Evolutionary conservation across 345 rosid species (phyloP).

Genomic region (Nasturtium officinale): DNA sequence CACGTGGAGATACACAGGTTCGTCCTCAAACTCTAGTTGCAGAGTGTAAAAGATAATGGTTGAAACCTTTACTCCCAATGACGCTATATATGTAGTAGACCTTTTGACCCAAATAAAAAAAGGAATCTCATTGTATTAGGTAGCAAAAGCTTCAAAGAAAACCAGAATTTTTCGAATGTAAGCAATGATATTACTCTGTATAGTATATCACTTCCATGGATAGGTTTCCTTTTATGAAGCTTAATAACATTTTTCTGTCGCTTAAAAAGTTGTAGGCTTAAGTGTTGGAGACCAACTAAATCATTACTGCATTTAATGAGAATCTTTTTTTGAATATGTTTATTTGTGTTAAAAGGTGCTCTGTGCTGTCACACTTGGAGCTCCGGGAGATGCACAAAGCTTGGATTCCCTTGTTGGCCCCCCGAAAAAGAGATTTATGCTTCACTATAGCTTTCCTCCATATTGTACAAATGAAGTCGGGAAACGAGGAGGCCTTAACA

Average conservation of each 20-base stretch:
- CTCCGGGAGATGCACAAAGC: constrained; percentile 89
- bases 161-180: neutral
- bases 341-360: constrained; percentile 65
- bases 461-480: constrained; percentile 93
- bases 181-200: neutral
- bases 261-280: constrained; percentile 19
- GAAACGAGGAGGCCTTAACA: constrained; percentile 86
- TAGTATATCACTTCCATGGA: neutral
- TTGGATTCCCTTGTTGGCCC: constrained; percentile 88
- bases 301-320: constrained; percentile 2
- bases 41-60: constrained; percentile 2
- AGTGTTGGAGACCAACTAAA: constrained; percentile 10
- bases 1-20: constrained; percentile 98
- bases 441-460: constrained; percentile 98
- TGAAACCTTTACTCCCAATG: neutral
- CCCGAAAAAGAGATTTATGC: constrained; percentile 92
- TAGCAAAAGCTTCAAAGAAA: neutral
- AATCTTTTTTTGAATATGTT: constrained; percentile 18
- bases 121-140: neutral
- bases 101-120: neutral
- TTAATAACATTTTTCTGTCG: neutral
- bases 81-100: neutral
- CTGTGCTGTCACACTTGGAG: constrained; percentile 90
- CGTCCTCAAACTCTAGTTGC: constrained; percentile 28
- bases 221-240: constrained; percentile 7